Percentiles rank a stretch among this genome's conserved stretches.
Conservation (phyloP, 2,329 filamentous ascomycete species). For the Aspergillus intermedius region DNA sequence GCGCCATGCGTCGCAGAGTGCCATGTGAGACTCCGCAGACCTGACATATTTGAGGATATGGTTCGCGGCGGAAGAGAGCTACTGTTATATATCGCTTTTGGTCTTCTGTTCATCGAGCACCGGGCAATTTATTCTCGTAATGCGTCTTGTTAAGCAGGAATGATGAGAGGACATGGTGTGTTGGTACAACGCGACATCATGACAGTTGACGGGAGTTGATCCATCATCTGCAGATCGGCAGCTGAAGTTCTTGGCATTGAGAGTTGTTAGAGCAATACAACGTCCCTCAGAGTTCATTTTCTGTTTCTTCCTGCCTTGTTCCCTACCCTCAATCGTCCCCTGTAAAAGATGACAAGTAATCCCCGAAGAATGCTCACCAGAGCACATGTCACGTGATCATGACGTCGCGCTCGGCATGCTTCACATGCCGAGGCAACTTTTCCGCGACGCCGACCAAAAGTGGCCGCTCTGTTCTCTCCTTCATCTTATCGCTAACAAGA, state of each 20-base stretch:
- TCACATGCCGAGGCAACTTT: slow-evolving; percentile 38
- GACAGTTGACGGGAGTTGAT: neutral
- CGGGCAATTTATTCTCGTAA: neutral
- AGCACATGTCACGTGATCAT: slow-evolving; percentile 25
- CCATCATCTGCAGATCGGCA: neutral
- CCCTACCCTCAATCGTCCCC: too few species aligned
- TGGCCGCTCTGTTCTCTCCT: slow-evolving; percentile 2
- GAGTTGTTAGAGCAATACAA: neutral
- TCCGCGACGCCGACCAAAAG: slow-evolving; percentile 1
- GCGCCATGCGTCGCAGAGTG: neutral
- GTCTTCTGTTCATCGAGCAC: neutral
- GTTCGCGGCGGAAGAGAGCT: neutral
- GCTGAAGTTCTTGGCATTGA: neutral
- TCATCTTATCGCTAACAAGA: slow-evolving; percentile 3
- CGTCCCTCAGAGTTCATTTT: neutral
- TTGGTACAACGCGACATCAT: neutral
- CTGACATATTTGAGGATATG: neutral
- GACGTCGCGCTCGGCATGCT: slow-evolving; percentile 23
- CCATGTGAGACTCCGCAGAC: neutral
- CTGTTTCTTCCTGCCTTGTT: neutral
- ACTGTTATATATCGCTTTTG: neutral
- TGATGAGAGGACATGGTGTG: neutral
- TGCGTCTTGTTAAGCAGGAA: neutral
- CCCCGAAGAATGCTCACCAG: too few species aligned
- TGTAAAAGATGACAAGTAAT: too few species aligned